These are phyloP conservation scores for Juglanconis sp. DNA, from an alignment of 2,329 filamentous ascomycete genomes.

Conservation along the genomic window DNA sequence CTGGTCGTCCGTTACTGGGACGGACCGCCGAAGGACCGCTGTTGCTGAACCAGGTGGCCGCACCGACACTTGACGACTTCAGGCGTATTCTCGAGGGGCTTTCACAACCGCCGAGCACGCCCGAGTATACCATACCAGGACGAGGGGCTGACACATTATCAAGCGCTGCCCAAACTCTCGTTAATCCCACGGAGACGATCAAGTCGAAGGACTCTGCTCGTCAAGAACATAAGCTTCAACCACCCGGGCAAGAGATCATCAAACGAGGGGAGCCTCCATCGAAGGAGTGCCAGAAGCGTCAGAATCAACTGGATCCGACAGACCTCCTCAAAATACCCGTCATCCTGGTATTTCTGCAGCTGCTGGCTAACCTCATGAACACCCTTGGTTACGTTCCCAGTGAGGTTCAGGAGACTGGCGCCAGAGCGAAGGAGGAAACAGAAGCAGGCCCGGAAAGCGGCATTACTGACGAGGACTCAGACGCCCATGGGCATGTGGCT, in stretches of 20 bases:
- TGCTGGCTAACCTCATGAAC: neutral
- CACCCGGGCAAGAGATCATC: neutral
- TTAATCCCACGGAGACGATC: too few species aligned
- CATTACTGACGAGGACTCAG: too few species aligned
- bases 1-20: neutral
- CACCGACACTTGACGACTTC: neutral
- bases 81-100: neutral
- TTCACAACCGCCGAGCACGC: neutral
- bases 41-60: neutral
- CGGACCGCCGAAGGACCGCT: too few species aligned
- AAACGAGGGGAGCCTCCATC: neutral
- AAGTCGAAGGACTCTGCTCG: too few species aligned
- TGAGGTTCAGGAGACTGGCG: too few species aligned
- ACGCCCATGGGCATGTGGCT: too few species aligned
- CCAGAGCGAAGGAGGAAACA: too few species aligned
- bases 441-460: too few species aligned
- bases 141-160: neutral
- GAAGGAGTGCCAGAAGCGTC: neutral
- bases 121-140: neutral
- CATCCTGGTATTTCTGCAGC: neutral
- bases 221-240: too few species aligned
- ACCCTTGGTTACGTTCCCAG: neutral
- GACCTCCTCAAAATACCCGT: neutral
- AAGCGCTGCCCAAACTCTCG: neutral
- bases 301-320: neutral